Evolutionary conservation across 2,329 filamentous ascomycete species (phyloP).

Genomic region (Emergomyces africanus): DNA sequence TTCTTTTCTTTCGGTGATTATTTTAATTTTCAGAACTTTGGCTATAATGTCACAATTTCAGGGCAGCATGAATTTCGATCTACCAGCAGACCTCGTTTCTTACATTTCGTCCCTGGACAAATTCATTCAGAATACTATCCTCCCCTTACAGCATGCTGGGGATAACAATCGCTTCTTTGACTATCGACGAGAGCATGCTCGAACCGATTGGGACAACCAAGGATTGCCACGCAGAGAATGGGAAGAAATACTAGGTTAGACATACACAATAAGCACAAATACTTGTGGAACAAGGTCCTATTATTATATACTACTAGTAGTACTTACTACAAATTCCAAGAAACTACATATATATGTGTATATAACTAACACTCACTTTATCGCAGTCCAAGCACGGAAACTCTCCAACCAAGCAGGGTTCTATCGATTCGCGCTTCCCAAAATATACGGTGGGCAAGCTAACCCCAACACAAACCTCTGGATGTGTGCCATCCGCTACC

Average conservation of each 20-base stretch:
- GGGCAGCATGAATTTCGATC: conserved; percentile 41
- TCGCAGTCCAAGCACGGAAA: conserved; percentile 29
- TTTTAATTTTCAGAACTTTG: not conserved
- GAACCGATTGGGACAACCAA: conserved; percentile 47
- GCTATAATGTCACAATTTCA: not conserved
- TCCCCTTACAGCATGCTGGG: conserved; percentile 40
- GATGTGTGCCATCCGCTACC: conserved; percentile 51
- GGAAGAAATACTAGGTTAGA: conserved; percentile 38
- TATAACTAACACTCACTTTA: not conserved
- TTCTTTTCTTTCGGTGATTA: not conserved
- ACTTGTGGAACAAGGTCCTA: not conserved
- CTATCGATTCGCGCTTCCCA: conserved; percentile 46
- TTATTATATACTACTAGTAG: not conserved
- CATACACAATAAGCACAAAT: not conserved
- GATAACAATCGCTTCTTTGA: conserved; percentile 55
- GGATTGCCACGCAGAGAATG: conserved; percentile 47
- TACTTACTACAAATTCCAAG: not conserved
- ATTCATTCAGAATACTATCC: conserved; percentile 45
- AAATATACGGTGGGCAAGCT: conserved; percentile 42
- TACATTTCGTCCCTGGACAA: conserved; percentile 40
- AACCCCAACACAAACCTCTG: conserved; percentile 42
- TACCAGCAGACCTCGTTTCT: conserved; percentile 37
- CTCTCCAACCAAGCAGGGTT: conserved; percentile 49
- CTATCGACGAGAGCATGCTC: conserved; percentile 48
- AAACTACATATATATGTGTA: too few species aligned